Evolutionary conservation across 108 stramenopile genomes (phyloP).

Genomic region (Stephanodiscus minutulus): DNA sequence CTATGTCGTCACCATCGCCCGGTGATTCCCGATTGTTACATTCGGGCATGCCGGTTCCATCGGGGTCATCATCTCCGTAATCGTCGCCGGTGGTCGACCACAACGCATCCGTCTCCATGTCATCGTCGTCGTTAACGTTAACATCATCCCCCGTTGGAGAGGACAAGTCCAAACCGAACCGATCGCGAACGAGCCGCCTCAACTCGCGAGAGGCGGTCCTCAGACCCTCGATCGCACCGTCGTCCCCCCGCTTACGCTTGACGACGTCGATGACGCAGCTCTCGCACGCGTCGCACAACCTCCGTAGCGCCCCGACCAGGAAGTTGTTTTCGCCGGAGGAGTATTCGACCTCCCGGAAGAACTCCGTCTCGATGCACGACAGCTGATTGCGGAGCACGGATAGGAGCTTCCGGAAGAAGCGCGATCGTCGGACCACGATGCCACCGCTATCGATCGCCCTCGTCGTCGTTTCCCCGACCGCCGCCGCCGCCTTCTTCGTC

Average conservation of each 20-base stretch:
- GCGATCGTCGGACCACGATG: constrained; percentile 15
- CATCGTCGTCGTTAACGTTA: constrained; percentile 20
- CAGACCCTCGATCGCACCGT: constrained; percentile 3
- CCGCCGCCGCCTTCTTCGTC: too few species aligned
- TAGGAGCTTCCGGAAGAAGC: constrained; percentile 51
- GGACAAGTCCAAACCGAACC: constrained; percentile 31
- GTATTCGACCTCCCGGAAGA: constrained; percentile 76
- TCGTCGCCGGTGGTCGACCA: not conserved
- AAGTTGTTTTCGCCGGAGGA: constrained; percentile 66
- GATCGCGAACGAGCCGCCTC: constrained; percentile 10
- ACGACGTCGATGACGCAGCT: not conserved
- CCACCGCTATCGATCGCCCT: not conserved
- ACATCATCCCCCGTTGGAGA: constrained; percentile 7
- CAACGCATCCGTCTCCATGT: constrained; percentile 22
- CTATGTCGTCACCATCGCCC: not conserved
- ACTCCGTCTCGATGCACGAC: constrained; percentile 67
- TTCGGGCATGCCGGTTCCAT: not conserved
- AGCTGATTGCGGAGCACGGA: constrained; percentile 56
- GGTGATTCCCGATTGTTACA: not conserved
- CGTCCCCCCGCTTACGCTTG: constrained; percentile 8
- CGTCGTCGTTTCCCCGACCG: too few species aligned
- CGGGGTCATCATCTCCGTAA: not conserved
- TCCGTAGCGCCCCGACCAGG: constrained; percentile 54
- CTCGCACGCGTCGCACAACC: constrained; percentile 34
- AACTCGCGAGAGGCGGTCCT: constrained; percentile 12